Conservation (phyloP, 805 yeast species). For the Starmerella khaoyaiensis region DNA sequence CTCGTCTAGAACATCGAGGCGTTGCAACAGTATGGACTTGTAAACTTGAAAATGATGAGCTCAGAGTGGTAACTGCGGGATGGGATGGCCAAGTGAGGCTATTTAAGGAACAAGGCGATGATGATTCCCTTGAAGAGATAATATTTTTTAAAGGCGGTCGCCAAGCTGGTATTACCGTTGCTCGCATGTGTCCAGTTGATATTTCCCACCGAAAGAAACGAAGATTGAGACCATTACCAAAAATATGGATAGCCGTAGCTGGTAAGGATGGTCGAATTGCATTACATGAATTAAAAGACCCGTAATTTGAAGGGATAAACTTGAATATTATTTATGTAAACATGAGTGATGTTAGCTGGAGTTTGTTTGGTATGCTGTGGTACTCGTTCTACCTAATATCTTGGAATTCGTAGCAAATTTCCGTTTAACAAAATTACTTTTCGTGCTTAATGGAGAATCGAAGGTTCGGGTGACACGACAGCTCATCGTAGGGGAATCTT, state of each 20-base stretch:
- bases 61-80: slow-evolving; percentile 26
- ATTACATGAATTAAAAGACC: too few species aligned
- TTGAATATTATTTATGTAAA: too few species aligned
- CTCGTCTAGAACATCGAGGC: slow-evolving; percentile 21
- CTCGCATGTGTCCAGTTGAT: neutral
- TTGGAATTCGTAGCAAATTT: slow-evolving; percentile 1
- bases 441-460: slow-evolving; percentile 10
- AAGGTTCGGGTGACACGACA: slow-evolving; percentile 12
- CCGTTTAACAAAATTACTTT: slow-evolving; percentile 5
- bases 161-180: slow-evolving; percentile 24
- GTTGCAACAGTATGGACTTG: slow-evolving; percentile 21
- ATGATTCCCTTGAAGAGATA: slow-evolving; percentile 24
- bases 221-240: slow-evolving; percentile 15
- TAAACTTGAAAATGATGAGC: slow-evolving; percentile 13
- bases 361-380: slow-evolving; percentile 9
- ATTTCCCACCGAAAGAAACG: slow-evolving; percentile 4
- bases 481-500: slow-evolving; percentile 8
- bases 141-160: slow-evolving; percentile 25
- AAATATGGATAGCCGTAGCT: slow-evolving; percentile 34
- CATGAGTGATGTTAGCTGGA: too few species aligned
- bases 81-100: slow-evolving; percentile 32
- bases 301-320: too few species aligned
- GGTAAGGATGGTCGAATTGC: slow-evolving; percentile 45
- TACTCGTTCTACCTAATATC: slow-evolving; percentile 10
- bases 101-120: slow-evolving; percentile 15